Percentiles rank a stretch among this genome's conserved stretches.
phyloP scores from a whole-genome alignment of 805 yeast species.

The Cyberlindnera mississippiensis region DNA sequence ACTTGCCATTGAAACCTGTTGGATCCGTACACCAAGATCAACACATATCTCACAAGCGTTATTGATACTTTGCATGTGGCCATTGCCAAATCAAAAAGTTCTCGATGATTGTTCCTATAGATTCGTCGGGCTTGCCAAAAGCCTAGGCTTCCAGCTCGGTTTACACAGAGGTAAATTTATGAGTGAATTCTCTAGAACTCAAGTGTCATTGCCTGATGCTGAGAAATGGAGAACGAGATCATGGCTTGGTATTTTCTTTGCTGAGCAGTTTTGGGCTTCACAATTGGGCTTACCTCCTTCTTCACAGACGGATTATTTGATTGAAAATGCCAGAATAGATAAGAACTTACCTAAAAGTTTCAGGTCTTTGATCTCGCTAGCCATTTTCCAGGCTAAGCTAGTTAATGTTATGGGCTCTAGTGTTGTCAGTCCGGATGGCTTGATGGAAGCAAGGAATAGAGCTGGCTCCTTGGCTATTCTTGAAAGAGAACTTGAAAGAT shows the following conservation, averaged over 20 bases:
- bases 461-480: constrained; percentile 75
- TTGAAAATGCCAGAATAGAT: constrained; percentile 76
- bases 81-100: constrained; percentile 87
- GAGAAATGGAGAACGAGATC: constrained; percentile 93
- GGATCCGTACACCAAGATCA: constrained; percentile 90
- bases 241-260: constrained; percentile 84
- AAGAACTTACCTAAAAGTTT: constrained; percentile 59
- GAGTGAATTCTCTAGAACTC: constrained; percentile 85
- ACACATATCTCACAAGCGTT: constrained; percentile 92
- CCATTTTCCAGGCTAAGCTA: constrained; percentile 80
- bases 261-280: constrained; percentile 90
- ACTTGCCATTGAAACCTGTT: constrained; percentile 85
- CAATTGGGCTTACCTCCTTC: constrained; percentile 85
- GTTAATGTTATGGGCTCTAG: constrained; percentile 85
- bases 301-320: constrained; percentile 73
- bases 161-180: constrained; percentile 89
- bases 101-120: constrained; percentile 89
- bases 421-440: constrained; percentile 82
- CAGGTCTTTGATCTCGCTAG: constrained; percentile 64
- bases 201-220: constrained; percentile 82
- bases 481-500: constrained; percentile 71
- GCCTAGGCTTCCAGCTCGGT: constrained; percentile 80
- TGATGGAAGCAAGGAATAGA: constrained; percentile 77
- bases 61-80: constrained; percentile 84
- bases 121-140: constrained; percentile 83